Base-by-base conservation (phyloP, 805 yeast species). In the Metschnikowia baotianmanensis region DNA sequence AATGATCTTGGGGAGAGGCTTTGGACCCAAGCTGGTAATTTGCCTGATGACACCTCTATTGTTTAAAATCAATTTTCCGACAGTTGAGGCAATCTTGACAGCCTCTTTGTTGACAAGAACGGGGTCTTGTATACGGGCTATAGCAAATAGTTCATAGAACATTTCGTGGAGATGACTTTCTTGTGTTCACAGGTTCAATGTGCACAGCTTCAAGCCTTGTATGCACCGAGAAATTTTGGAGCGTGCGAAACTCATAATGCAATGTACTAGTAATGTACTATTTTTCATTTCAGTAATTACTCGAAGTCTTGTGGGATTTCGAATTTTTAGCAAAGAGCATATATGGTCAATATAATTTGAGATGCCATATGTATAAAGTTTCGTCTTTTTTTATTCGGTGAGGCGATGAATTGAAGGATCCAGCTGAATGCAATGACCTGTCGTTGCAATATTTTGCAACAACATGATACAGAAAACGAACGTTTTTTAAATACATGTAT, bases 31-130 rank as follows among this genome's bases (percentile, higher is more conserved):
- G 47, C 89, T 84, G 37, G 83, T 77, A 33, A 91, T 78, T 46
- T 79, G 82, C 59, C 98, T 77, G 27, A 91, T 81, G n/a, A 91
- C 91, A 36, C 99, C 99, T 73, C 96, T 87, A 64, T 91, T 90
- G 46, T 80, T 78, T 43, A 93, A 76, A 21, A 91, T 78, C 58
- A 88, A 71, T 58, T 80, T 83, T 8, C 98, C 98, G 21, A 90
- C 73, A 1, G 95, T 87, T 12, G 69, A 59, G n/a, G 67, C 71
- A 43, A 69, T 68, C 50, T 64, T 67, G 15, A 55, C 58, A 10
- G 74, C 73, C 43, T 69, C 74, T 42, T 61, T 65, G 47, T 60
- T 64, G 36, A 65, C 48, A 17, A 41, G 38, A 8, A 47, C 38
- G 4, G 84, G 81, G 46, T 81, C 80, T 8, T 80, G 62, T 23